These are phyloP conservation scores for Allomyces macrogynus DNA, from an alignment of 192 early-diverging fungal genomes.

Conservation along the genomic window DNA sequence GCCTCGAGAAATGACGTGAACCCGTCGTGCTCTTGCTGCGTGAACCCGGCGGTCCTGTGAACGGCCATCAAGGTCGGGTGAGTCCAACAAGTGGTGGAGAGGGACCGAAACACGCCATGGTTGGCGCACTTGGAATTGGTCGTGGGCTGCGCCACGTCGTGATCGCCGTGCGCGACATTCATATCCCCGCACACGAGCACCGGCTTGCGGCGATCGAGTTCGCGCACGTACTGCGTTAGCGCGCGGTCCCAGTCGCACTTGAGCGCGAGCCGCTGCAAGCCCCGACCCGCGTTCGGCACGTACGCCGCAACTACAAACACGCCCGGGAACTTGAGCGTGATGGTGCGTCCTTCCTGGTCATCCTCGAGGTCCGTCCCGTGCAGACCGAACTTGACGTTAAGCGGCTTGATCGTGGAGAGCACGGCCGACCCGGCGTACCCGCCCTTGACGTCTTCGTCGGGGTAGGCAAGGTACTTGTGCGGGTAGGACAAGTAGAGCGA, in stretches of 20 bases:
- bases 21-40: slow-evolving; percentile 52
- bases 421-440: slow-evolving; percentile 38
- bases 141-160: slow-evolving; percentile 53
- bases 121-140: slow-evolving; percentile 43
- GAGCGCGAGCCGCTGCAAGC: slow-evolving; percentile 43
- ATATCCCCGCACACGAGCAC: slow-evolving; percentile 48
- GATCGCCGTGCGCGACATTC: slow-evolving; percentile 60
- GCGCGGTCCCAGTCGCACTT: slow-evolving; percentile 37
- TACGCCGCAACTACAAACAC: slow-evolving; percentile 51
- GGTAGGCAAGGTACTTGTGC: slow-evolving; percentile 14
- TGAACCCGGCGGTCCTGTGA: slow-evolving; percentile 54
- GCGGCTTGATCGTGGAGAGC: slow-evolving; percentile 59
- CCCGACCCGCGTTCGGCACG: slow-evolving; percentile 59
- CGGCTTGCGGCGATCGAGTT: slow-evolving; percentile 41
- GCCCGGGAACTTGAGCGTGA: slow-evolving; percentile 42
- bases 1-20: slow-evolving; percentile 35
- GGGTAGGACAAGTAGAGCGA: too few relatives aligned
- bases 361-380: slow-evolving; percentile 11
- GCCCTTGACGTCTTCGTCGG: too few relatives aligned
- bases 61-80: not conserved
- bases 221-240: slow-evolving; percentile 45
- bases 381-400: slow-evolving; percentile 36
- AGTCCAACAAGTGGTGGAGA: slow-evolving; percentile 1
- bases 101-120: not conserved
- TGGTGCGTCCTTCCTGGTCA: slow-evolving; percentile 47